These are phyloP conservation scores for Starmerella floris DNA, from an alignment of 805 yeast genomes.

Conservation along the genomic window DNA sequence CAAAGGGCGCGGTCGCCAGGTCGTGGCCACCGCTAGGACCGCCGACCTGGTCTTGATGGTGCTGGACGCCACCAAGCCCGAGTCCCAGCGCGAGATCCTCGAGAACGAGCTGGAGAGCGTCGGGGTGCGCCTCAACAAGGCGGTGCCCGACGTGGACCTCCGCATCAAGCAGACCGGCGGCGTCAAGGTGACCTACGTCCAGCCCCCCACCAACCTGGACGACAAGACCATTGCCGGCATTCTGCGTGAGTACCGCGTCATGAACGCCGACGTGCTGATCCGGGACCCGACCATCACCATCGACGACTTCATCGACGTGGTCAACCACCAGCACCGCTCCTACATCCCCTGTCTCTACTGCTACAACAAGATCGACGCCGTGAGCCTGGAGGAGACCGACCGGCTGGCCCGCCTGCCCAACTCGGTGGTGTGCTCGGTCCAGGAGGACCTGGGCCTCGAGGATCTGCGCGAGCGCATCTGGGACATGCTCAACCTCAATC, in stretches of 20 bases:
- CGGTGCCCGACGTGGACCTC: constrained; percentile 65
- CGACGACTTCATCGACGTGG: constrained; percentile 84
- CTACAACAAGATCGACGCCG: constrained; percentile 91
- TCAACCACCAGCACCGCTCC: constrained; percentile 75
- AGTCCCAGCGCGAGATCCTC: constrained; percentile 72
- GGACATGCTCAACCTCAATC: constrained; percentile 66
- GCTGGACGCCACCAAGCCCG: constrained; percentile 87
- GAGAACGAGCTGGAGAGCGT: constrained; percentile 86
- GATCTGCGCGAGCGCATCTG: constrained; percentile 89
- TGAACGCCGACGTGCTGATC: constrained; percentile 83
- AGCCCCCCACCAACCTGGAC: constrained; percentile 70
- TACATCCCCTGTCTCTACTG: constrained; percentile 87
- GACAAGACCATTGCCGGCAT: constrained; percentile 68
- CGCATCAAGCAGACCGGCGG: constrained; percentile 84
- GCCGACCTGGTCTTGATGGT: constrained; percentile 89
- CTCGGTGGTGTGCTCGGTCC: constrained; percentile 89
- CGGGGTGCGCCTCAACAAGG: constrained; percentile 78
- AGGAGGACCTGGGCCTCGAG: constrained; percentile 67
- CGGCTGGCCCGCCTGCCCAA: constrained; percentile 83
- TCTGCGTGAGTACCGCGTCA: constrained; percentile 74
- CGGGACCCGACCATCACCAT: constrained; percentile 81
- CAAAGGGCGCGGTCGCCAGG: constrained; percentile 95
- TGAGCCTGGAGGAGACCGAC: constrained; percentile 86
- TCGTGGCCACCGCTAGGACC: constrained; percentile 89
- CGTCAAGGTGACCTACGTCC: constrained; percentile 62